A percentile compares a stretch with the other conserved stretches of the same genome.
Conservation (phyloP, 176 grass and related monocot species). For the Carex pumila region DNA sequence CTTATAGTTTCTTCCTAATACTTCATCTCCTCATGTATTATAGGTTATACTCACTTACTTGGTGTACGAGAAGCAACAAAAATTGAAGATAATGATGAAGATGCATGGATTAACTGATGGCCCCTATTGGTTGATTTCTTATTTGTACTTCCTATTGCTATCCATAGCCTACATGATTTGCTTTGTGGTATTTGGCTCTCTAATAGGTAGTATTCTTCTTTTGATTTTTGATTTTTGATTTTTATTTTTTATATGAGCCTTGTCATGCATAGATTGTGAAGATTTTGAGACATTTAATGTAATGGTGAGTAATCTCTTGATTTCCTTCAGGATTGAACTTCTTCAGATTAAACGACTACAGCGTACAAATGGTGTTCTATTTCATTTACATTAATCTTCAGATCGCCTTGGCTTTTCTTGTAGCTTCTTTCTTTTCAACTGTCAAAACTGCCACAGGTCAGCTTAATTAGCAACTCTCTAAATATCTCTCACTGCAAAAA, state of each 20-base stretch:
- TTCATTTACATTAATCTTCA: constrained; percentile 78
- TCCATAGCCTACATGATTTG: constrained; percentile 56
- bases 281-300: background rate
- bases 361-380: constrained; percentile 77
- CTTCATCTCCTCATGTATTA: background rate
- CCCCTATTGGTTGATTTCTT: constrained; percentile 27
- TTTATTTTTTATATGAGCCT: background rate
- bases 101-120: constrained; percentile 29
- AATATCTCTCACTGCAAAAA: background rate
- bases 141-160: constrained; percentile 32
- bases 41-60: constrained; percentile 25
- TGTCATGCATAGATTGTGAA: background rate
- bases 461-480: background rate
- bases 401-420: constrained; percentile 62
- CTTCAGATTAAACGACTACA: constrained; percentile 54
- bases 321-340: constrained; percentile 54
- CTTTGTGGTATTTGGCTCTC: constrained; percentile 66
- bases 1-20: background rate
- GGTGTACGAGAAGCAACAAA: constrained; percentile 29
- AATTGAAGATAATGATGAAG: constrained; percentile 33
- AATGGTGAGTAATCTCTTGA: background rate
- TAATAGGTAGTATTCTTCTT: constrained; percentile 45
- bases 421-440: constrained; percentile 54
- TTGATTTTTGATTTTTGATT: too few relatives aligned
- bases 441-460: constrained; percentile 80